These are phyloP conservation scores for Collybiopsis luxurians DNA, from an alignment of 768 basidiomycete species.

Conservation along the genomic window DNA sequence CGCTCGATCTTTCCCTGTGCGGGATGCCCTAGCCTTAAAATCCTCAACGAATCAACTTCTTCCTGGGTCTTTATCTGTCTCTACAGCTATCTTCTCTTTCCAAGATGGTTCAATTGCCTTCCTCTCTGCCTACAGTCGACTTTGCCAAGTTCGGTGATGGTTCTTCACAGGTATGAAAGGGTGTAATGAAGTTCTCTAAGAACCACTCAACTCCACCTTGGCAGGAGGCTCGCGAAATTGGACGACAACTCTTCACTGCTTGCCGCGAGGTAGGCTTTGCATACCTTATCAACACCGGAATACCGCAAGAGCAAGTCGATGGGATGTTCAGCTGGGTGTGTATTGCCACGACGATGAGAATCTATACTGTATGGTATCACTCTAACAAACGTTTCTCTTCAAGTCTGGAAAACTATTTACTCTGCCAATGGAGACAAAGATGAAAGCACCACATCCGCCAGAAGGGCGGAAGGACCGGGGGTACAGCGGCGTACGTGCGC, in stretches of 20 bases:
- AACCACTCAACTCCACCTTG: neutral
- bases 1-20: too few relatives aligned
- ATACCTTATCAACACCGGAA: constrained; percentile 25
- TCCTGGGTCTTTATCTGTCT: too few relatives aligned
- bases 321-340: constrained; percentile 24
- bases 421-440: constrained; percentile 19
- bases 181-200: too few relatives aligned
- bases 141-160: too few relatives aligned
- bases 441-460: constrained; percentile 22
- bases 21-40: too few relatives aligned
- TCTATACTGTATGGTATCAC: neutral
- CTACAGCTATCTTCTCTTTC: too few relatives aligned
- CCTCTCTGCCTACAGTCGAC: too few relatives aligned
- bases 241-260: constrained; percentile 12
- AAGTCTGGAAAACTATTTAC: constrained; percentile 19
- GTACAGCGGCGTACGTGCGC: constrained; percentile 18
- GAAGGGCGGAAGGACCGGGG: constrained; percentile 24
- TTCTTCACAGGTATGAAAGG: too few relatives aligned
- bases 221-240: constrained; percentile 17
- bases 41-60: too few relatives aligned
- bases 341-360: neutral
- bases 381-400: neutral
- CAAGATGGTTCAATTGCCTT: too few relatives aligned
- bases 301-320: constrained; percentile 23
- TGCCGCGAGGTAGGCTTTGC: constrained; percentile 28